phyloP scores from a whole-genome alignment of 306 rosid genomes.

The Lithocarpus polystachyus region DNA sequence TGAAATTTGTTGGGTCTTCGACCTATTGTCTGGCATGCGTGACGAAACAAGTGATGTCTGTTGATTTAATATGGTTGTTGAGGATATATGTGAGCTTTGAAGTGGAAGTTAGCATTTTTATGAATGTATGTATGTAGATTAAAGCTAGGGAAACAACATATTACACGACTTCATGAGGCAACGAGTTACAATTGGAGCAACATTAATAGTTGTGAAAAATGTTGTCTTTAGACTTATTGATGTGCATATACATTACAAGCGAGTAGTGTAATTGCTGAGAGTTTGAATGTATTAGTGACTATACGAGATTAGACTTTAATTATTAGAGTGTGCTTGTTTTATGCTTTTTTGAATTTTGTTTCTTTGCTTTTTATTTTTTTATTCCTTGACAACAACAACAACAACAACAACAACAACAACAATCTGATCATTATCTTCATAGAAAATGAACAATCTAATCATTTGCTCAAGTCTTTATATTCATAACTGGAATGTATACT shows the following conservation, averaged over 20 bases:
- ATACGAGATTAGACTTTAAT: background rate
- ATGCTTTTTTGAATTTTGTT: background rate
- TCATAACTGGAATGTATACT: constrained; percentile 4
- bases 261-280: background rate
- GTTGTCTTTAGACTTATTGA: too few species aligned
- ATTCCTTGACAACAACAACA: background rate
- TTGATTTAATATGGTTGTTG: background rate
- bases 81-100: background rate
- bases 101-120: background rate
- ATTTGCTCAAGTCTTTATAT: background rate
- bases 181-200: too few species aligned
- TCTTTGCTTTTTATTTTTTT: background rate
- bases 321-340: background rate
- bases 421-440: too few species aligned
- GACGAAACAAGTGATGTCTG: background rate
- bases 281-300: background rate
- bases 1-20: too few species aligned
- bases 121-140: too few species aligned
- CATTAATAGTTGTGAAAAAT: too few species aligned
- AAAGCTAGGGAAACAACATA: too few species aligned
- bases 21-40: too few species aligned
- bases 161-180: too few species aligned
- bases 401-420: too few species aligned
- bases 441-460: background rate
- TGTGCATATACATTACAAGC: background rate